Base-by-base conservation (phyloP, 139 green algal genomes). In the Tetradesmus obliquus region DNA sequence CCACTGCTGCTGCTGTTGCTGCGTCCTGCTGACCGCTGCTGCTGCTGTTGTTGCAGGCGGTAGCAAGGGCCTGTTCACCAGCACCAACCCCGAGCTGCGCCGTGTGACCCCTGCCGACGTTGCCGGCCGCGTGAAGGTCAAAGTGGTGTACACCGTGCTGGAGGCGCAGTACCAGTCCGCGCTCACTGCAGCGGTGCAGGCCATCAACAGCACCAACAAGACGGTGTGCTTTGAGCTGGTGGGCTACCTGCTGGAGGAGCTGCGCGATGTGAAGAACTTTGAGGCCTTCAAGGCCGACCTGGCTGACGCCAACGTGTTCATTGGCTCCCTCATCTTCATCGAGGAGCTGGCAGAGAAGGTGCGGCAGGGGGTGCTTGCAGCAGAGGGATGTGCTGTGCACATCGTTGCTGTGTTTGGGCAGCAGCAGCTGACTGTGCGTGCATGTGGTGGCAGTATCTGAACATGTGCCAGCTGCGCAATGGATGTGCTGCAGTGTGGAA, bases 291-390 rank as follows among this genome's bases (percentile, higher is more conserved):
- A 99, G 95, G 91, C 94, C 80, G 98, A 99, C 92, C 94, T 99
- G 81, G 92, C 92, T n/a, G 89, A 94, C 55, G 96, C 98, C 83
- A 99, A 99, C 94, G 95, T 99, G 76, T 99, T 99, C 96, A 99
- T 99, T 86, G 98, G 98, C 86, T 99, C 98, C 55, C 97, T 99
- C 83, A 99, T 99, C 94, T 99, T 99, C 94, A 99, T 99, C 88
- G 98, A 99, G 94, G 98, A 99, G 96, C 95, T 99, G 74, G 98
- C 98, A 12, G 97, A 99, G 84, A 99, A 99, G 97, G 96, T 97
- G 86, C 8, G 87, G 13, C 0, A 58, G 58, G 22, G 32, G 9
- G 84, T 17, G 2, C 84, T 54, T 53, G 84, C 55, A 88, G 54
- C 55, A 12, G n/a, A 22, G n/a, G 24, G 2, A 2, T 15, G 19